Conservation (phyloP, 192 early-diverging fungal species). For the Podila clonocystis region DNA sequence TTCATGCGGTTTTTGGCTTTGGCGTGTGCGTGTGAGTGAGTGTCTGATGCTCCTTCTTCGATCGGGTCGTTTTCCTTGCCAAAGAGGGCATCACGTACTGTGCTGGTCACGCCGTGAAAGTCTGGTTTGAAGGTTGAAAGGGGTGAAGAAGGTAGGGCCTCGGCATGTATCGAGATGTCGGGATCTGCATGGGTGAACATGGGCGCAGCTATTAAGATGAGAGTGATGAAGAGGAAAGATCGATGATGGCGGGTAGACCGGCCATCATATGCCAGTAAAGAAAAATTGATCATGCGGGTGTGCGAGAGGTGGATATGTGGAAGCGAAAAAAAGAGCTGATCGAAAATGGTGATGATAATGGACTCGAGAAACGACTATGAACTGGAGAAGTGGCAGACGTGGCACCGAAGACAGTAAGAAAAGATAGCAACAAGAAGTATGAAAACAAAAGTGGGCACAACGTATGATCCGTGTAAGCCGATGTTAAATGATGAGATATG, state of each 20-base stretch:
- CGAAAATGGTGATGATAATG: neutral
- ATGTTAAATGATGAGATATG: no score
- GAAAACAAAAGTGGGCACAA: neutral
- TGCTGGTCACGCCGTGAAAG: conserved; percentile 2
- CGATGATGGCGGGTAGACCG: neutral
- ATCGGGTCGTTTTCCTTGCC: neutral
- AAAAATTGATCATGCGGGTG: neutral
- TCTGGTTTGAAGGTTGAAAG: neutral
- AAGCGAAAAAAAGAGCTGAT: neutral
- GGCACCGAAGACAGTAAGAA: neutral
- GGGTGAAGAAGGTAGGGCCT: neutral
- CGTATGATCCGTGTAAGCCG: no score
- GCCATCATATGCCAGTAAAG: neutral
- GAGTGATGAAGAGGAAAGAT: neutral
- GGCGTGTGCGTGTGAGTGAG: neutral
- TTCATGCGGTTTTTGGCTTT: conserved; percentile 13
- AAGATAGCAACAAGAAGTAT: neutral
- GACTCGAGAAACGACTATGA: neutral
- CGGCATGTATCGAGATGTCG: neutral
- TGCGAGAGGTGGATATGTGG: neutral
- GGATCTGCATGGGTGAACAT: neutral
- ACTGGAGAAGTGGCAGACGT: neutral
- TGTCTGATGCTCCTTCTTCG: neutral
- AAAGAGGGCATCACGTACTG: neutral
- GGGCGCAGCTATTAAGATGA: conserved; percentile 8